A percentile compares a stretch with the other conserved stretches of the same genome.
Conservation (phyloP, 108 stramenopile genomes). For the Cylindrotheca closterium region DNA sequence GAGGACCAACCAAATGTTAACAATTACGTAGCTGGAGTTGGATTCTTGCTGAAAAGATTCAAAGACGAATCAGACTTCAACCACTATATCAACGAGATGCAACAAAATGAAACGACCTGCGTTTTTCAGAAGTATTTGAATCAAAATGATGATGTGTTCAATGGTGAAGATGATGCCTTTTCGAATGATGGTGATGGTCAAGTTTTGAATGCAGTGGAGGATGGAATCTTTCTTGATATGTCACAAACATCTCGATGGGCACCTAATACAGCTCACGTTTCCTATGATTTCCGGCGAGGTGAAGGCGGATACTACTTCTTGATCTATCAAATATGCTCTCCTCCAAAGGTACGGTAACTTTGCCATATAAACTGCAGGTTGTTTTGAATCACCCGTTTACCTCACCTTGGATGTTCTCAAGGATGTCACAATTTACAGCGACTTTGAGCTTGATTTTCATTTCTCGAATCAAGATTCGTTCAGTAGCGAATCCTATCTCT, state of each 20-base stretch:
- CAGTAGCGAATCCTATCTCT: conserved; percentile 75
- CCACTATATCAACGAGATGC: conserved; percentile 46
- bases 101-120: conserved; percentile 53
- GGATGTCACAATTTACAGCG: conserved; percentile 64
- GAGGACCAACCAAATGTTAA: conserved; percentile 3
- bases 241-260: conserved; percentile 51
- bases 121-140: conserved; percentile 51
- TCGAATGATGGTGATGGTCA: conserved; percentile 29
- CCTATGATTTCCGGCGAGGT: conserved; percentile 43
- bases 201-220: conserved; percentile 19
- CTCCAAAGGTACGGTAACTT: background rate
- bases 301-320: conserved; percentile 91
- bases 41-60: conserved; percentile 75
- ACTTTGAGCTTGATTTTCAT: conserved; percentile 85
- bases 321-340: conserved; percentile 82
- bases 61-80: conserved; percentile 65
- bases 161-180: conserved; percentile 43
- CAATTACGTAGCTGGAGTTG: conserved; percentile 42
- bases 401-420: too few species aligned
- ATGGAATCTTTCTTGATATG: conserved; percentile 75
- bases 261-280: conserved; percentile 38
- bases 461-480: conserved; percentile 84
- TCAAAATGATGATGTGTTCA: conserved; percentile 43
- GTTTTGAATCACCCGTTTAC: too few species aligned
- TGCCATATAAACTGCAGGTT: too few species aligned